Percentiles rank a stretch among this genome's conserved stretches.
These are phyloP conservation scores for Russula brevipes DNA, from an alignment of 768 basidiomycete species.

Conservation along the genomic window DNA sequence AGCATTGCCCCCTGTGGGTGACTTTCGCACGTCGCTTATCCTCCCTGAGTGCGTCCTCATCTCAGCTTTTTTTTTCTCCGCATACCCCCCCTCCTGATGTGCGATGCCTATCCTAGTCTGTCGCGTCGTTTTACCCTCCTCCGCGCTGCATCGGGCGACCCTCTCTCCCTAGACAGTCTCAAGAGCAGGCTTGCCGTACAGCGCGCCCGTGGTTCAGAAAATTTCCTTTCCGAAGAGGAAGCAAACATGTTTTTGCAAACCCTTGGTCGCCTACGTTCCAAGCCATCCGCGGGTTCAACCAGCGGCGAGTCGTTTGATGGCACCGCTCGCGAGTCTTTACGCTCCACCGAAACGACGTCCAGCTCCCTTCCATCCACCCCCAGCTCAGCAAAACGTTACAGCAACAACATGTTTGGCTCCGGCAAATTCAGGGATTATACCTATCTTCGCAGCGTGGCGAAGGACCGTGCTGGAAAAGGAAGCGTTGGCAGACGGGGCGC, in stretches of 20 bases:
- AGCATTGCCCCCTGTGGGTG: constrained; percentile 59
- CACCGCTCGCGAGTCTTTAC: constrained; percentile 21
- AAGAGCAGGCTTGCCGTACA: constrained; percentile 68
- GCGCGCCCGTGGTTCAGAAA: constrained; percentile 58
- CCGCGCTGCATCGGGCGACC: constrained; percentile 60
- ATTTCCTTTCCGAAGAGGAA: constrained; percentile 74
- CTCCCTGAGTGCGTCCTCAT: constrained; percentile 65
- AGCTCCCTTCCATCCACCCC: constrained; percentile 35
- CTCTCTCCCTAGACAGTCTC: constrained; percentile 60
- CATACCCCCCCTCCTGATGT: constrained; percentile 1
- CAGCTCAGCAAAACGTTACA: constrained; percentile 61
- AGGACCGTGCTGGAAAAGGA: constrained; percentile 32
- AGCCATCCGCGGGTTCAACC: constrained; percentile 27
- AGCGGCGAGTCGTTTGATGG: constrained; percentile 24
- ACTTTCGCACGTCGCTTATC: constrained; percentile 84
- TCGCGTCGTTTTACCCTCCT: constrained; percentile 79
- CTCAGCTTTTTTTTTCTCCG: constrained; percentile 20
- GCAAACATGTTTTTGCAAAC: constrained; percentile 81
- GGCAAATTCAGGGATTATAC: constrained; percentile 71
- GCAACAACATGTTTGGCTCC: constrained; percentile 83
- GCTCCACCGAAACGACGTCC: constrained; percentile 34
- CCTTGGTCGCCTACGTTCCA: constrained; percentile 49
- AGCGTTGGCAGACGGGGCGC: constrained; percentile 38
- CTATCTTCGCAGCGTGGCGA: constrained; percentile 55
- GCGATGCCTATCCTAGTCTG: constrained; percentile 45